Evolutionary conservation across 192 early-diverging fungal genomes (phyloP), one percentile per base, ranked within the genome.

Genomic region (Linnemannia exigua): DNA sequence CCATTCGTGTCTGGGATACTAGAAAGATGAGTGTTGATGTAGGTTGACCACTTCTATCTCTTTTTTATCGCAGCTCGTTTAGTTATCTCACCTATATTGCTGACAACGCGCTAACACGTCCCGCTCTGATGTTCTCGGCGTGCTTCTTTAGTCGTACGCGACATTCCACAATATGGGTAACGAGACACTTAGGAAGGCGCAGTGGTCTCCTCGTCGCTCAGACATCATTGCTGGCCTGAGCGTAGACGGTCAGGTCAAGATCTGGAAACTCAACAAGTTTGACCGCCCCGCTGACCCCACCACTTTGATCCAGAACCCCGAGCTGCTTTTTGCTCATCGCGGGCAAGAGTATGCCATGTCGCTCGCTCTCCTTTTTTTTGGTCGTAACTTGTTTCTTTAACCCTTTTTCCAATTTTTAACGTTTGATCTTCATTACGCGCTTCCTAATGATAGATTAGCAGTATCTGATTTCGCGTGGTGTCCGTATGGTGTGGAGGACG

Each of bases 381-480:
- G 7, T 63, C 46, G 4, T 38, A 36, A 28, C 19, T 33, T 31
- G 15, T 31, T 36, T 48, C 28, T 77, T 9, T 44, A 2, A 47
- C 47, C 25, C 50, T 67, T 31, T 83, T 0, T 77, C n/a, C n/a
- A n/a, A n/a, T n/a, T n/a, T n/a, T n/a, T n/a, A n/a, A n/a, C n/a
- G n/a, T n/a, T n/a, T n/a, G n/a, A n/a, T n/a, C n/a, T n/a, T n/a
- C n/a, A n/a, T n/a, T n/a, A n/a, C n/a, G n/a, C n/a, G 44, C 51
- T 33, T 66, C 1, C 51, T 16, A 38, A 22, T 50, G 25, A 51
- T 73, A 79, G 82, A 22, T 19, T 74, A 6, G 36, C 41, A 19
- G 63, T 78, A 3, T 79, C 82, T 2, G 82, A 84, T 31, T 84
- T 84, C 50, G 63, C 70, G 0, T 84, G 82, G 82, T 77, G 75